phyloP scores from a whole-genome alignment of 2,329 filamentous ascomycete species.

The Scytalidium sp. region DNA sequence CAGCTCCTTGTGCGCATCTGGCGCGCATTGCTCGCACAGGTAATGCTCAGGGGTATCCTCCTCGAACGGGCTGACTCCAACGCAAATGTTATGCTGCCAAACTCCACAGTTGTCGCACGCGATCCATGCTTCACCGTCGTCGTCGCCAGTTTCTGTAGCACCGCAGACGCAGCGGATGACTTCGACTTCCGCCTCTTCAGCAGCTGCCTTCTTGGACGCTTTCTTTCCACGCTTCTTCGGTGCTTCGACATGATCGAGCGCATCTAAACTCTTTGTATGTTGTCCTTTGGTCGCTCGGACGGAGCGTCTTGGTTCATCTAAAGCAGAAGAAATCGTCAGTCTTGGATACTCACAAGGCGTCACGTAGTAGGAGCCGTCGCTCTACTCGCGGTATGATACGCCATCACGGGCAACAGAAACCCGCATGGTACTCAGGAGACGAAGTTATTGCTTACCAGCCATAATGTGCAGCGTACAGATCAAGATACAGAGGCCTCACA shows the following conservation, averaged over 20 bases:
- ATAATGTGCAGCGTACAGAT: constrained; percentile 31
- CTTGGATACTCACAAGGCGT: background rate
- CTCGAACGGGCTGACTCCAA: constrained; percentile 76
- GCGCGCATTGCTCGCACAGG: constrained; percentile 87
- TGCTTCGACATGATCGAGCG: constrained; percentile 58
- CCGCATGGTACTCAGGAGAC: background rate
- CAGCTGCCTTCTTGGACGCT: constrained; percentile 50
- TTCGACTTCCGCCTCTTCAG: constrained; percentile 49
- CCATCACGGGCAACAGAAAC: constrained; percentile 5
- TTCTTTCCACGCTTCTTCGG: constrained; percentile 48
- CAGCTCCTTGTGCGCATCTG: constrained; percentile 77
- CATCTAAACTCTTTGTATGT: constrained; percentile 83
- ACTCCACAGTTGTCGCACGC: constrained; percentile 88
- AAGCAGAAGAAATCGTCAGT: constrained; percentile 16
- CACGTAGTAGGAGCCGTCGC: too few species aligned
- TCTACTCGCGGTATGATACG: too few species aligned
- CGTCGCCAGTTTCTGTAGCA: constrained; percentile 78
- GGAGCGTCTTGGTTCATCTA: constrained; percentile 86
- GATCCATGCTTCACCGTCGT: constrained; percentile 89
- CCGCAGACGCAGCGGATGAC: constrained; percentile 94
- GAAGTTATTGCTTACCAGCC: constrained; percentile 54
- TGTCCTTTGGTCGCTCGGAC: constrained; percentile 96
- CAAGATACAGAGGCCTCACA: background rate
- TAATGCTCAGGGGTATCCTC: constrained; percentile 79
- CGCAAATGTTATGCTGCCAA: constrained; percentile 98